Evolutionary conservation across 1,284 basidiomycete genomes (phyloP).

Genomic region (Wolfiporia cocos): DNA sequence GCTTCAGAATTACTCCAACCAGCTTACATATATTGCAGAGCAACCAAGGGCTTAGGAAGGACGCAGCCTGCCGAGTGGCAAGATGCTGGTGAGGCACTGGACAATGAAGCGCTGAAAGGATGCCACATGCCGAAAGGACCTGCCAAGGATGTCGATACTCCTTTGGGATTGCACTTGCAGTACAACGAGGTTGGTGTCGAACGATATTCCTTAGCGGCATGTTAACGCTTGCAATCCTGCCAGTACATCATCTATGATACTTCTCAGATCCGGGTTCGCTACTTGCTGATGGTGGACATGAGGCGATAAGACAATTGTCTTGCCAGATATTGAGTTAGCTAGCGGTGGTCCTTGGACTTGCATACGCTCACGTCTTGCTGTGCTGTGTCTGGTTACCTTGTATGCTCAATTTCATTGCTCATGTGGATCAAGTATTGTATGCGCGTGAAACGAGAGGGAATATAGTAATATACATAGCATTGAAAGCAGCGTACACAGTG

Average conservation of each 20-base stretch:
- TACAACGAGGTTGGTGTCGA: conserved; percentile 45
- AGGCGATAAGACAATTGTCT: too few relatives aligned
- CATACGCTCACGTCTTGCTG: too few relatives aligned
- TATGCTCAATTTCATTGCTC: too few relatives aligned
- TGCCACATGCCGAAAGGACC: conserved; percentile 54
- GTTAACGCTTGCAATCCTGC: not conserved
- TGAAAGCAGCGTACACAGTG: not conserved
- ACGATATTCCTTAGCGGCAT: not conserved
- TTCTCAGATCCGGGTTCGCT: conserved; percentile 35
- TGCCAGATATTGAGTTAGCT: too few relatives aligned
- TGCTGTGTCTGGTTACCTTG: too few relatives aligned
- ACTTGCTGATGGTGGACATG: conserved; percentile 39
- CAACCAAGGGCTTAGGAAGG: conserved; percentile 49
- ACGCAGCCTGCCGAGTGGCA: conserved; percentile 53
- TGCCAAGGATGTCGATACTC: conserved; percentile 32
- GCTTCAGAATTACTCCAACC: conserved; percentile 7
- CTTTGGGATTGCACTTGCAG: conserved; percentile 30
- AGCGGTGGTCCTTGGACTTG: too few relatives aligned
- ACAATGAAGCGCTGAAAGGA: conserved; percentile 42
- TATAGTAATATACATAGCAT: not conserved
- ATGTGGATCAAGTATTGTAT: too few relatives aligned
- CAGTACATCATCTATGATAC: conserved; percentile 35
- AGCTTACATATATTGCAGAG: conserved; percentile 26
- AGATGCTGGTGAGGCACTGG: conserved; percentile 49
- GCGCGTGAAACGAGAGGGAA: too few relatives aligned